These are phyloP conservation scores for Gonapodya prolifera DNA, from an alignment of 192 early-diverging fungal species.

Conservation along the genomic window DNA sequence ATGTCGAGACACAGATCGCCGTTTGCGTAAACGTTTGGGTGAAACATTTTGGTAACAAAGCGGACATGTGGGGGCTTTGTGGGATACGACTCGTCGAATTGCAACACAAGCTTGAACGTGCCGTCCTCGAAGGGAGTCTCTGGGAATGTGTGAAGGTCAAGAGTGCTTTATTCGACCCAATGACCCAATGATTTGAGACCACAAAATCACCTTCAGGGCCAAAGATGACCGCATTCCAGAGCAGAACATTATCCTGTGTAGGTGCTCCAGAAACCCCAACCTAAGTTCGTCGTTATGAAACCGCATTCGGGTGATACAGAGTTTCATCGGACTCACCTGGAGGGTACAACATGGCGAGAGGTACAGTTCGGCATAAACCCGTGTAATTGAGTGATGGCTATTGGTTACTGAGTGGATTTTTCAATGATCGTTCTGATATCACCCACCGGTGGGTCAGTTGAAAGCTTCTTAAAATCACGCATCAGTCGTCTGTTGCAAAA, in stretches of 20 bases:
- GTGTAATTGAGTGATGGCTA: too few relatives aligned
- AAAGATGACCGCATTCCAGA: conserved; percentile 99
- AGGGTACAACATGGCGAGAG: too few relatives aligned
- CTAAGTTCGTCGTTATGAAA: neutral
- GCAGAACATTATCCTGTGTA: conserved; percentile 89
- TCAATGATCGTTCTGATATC: too few relatives aligned
- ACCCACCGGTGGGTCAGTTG: conserved; percentile 73
- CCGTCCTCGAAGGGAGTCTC: conserved; percentile 98
- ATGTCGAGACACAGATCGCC: conserved; percentile 98
- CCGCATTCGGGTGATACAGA: neutral
- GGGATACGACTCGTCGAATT: conserved; percentile 96
- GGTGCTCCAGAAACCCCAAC: conserved; percentile 72
- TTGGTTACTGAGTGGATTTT: too few relatives aligned
- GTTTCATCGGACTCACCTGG: too few relatives aligned
- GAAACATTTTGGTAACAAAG: conserved; percentile 94
- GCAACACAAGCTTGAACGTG: conserved; percentile 85
- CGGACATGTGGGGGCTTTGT: conserved; percentile 93
- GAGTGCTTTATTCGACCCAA: neutral
- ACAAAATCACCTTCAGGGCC: conserved; percentile 48
- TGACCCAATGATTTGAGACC: neutral
- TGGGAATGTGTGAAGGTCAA: neutral
- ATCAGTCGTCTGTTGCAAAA: conserved; percentile 72
- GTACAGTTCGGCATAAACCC: neutral
- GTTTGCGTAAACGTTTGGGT: conserved; percentile 95
- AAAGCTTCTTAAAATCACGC: conserved; percentile 94